Conservation (phyloP, 768 basidiomycete species). For the Lactarius tabidus region DNA sequence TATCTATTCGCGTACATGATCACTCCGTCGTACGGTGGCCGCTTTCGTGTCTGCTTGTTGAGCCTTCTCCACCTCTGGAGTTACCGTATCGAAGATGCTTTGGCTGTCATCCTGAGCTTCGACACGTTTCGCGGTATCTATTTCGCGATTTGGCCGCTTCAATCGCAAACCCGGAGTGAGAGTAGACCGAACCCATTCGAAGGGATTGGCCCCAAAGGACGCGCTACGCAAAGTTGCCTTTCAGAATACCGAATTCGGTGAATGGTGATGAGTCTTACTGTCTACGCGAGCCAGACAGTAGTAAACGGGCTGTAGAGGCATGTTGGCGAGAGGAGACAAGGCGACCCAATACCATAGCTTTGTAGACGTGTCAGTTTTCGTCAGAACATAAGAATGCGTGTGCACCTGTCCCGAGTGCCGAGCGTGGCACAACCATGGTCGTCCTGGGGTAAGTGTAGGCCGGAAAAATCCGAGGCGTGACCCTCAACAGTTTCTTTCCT, state of each 20-base stretch:
- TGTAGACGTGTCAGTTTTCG: background rate
- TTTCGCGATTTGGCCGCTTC: conserved; percentile 18
- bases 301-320: conserved; percentile 7
- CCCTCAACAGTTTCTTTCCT: background rate
- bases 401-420: conserved; percentile 17
- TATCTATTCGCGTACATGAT: conserved; percentile 15
- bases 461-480: conserved; percentile 12
- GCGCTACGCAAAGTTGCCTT: conserved; percentile 14
- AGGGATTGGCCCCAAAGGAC: conserved; percentile 21
- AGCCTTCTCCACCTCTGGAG: background rate
- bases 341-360: conserved; percentile 9
- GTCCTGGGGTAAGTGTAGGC: background rate
- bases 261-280: conserved; percentile 5
- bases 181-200: conserved; percentile 25
- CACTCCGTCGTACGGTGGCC: conserved; percentile 14
- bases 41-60: conserved; percentile 3
- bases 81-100: conserved; percentile 45
- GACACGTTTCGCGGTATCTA: conserved; percentile 37
- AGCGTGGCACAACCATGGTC: conserved; percentile 3
- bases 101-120: conserved; percentile 43
- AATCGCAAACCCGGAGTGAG: conserved; percentile 20
- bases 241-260: background rate
- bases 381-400: background rate
- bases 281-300: conserved; percentile 20
- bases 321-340: conserved; percentile 4